Percentiles rank a stretch among this genome's conserved stretches.
phyloP scores from a whole-genome alignment of 768 basidiomycete genomes.

The Phylloporus sp. region DNA sequence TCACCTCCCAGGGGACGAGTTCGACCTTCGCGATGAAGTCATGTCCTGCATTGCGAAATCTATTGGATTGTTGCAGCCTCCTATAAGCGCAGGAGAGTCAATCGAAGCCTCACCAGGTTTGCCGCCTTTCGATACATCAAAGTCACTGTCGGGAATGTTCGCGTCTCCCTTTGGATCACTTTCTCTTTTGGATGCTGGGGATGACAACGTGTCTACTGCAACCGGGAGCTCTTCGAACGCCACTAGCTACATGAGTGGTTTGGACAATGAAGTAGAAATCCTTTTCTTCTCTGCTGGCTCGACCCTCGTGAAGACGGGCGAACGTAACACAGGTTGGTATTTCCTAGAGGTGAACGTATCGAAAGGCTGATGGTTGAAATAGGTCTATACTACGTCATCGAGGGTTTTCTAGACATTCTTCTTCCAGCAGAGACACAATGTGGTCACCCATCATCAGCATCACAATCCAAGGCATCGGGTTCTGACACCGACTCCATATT shows the following conservation, averaged over 20 bases:
- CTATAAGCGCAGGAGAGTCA: slow-evolving; percentile 64
- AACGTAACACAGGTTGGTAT: slow-evolving; percentile 72
- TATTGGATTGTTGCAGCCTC: slow-evolving; percentile 88
- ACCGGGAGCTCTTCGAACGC: slow-evolving; percentile 53
- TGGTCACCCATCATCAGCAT: slow-evolving; percentile 2
- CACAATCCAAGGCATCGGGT: slow-evolving; percentile 17
- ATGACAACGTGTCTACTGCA: slow-evolving; percentile 61
- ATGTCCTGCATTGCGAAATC: slow-evolving; percentile 98
- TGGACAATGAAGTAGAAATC: slow-evolving; percentile 97
- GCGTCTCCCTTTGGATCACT: slow-evolving; percentile 69
- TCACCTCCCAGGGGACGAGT: slow-evolving; percentile 54
- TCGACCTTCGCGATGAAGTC: slow-evolving; percentile 93
- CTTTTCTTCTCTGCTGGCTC: slow-evolving; percentile 87
- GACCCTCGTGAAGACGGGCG: slow-evolving; percentile 82
- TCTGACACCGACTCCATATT: slow-evolving; percentile 37
- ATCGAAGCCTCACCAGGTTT: slow-evolving; percentile 62
- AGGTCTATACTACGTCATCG: slow-evolving; percentile 92
- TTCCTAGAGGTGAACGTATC: not conserved
- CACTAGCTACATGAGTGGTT: slow-evolving; percentile 63
- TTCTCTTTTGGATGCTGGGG: slow-evolving; percentile 64
- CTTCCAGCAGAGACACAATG: slow-evolving; percentile 42
- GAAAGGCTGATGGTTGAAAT: not conserved
- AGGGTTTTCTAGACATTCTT: slow-evolving; percentile 91
- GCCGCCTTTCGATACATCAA: slow-evolving; percentile 42
- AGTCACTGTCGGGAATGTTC: slow-evolving; percentile 36